These are phyloP conservation scores for Casuarina cunninghamiana DNA, from an alignment of 306 rosid species.

Conservation along the genomic window DNA sequence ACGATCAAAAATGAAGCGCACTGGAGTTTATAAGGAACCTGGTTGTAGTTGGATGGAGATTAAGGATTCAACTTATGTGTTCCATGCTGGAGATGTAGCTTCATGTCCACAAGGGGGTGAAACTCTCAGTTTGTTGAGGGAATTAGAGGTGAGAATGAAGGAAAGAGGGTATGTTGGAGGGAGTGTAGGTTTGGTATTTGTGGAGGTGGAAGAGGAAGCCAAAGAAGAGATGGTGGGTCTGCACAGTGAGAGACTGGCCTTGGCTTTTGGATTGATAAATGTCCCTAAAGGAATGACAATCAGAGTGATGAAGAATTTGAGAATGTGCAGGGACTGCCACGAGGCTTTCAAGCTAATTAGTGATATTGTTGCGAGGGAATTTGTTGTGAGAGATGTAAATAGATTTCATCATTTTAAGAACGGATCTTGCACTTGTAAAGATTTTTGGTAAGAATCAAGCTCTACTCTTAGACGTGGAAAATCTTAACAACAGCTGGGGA, in stretches of 20 bases:
- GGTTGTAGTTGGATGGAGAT: constrained; percentile 92
- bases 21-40: constrained; percentile 64
- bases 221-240: constrained; percentile 58
- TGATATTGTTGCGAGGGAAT: constrained; percentile 69
- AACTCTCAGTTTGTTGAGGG: constrained; percentile 46
- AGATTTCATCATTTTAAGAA: constrained; percentile 84
- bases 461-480: not conserved
- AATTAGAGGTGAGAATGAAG: constrained; percentile 66
- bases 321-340: constrained; percentile 78
- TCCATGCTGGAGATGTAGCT: constrained; percentile 64
- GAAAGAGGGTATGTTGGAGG: constrained; percentile 69
- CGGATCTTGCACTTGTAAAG: constrained; percentile 60
- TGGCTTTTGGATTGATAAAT: constrained; percentile 75
- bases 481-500: not conserved
- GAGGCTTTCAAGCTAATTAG: constrained; percentile 75
- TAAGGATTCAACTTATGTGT: constrained; percentile 57
- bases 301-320: constrained; percentile 86
- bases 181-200: constrained; percentile 63
- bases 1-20: constrained; percentile 61
- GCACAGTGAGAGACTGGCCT: constrained; percentile 84
- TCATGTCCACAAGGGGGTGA: constrained; percentile 43
- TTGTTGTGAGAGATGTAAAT: constrained; percentile 73
- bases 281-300: constrained; percentile 59
- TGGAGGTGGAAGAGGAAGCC: constrained; percentile 79
- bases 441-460: constrained; percentile 56